A percentile compares a stretch with the other conserved stretches of the same genome.
These are phyloP conservation scores for Urochloa ruziziensis DNA, from an alignment of 176 grass and related monocot species.

Conservation along the genomic window DNA sequence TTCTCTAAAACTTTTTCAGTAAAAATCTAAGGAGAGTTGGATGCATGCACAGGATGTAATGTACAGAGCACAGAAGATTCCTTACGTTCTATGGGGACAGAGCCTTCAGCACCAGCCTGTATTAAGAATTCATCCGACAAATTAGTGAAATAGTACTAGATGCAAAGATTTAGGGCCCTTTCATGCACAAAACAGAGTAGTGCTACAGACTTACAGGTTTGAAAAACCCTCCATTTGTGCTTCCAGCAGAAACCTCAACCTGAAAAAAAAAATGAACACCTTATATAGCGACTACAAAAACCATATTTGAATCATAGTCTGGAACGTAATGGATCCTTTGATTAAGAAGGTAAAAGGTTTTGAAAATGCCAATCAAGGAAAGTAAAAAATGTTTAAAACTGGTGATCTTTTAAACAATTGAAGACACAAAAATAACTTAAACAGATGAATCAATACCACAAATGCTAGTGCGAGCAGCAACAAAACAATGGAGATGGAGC, in stretches of 20 bases:
- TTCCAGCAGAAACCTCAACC: slow-evolving; percentile 3
- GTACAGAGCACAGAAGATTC: not conserved
- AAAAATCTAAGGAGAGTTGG: not conserved
- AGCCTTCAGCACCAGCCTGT: slow-evolving; percentile 37
- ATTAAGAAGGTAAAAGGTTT: not conserved
- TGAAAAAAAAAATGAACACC: not conserved
- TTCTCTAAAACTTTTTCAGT: not conserved
- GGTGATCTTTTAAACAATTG: not conserved
- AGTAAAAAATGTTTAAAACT: not conserved
- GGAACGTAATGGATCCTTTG: not conserved
- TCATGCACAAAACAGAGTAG: not conserved
- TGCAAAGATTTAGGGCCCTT: not conserved
- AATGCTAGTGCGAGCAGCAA: slow-evolving; percentile 11
- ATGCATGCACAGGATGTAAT: not conserved
- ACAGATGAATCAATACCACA: slow-evolving; percentile 8
- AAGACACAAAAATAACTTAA: not conserved
- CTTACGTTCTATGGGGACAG: slow-evolving; percentile 25
- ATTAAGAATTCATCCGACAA: not conserved
- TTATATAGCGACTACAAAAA: not conserved
- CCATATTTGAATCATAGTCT: not conserved
- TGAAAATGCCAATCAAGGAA: not conserved
- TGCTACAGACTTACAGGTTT: not conserved
- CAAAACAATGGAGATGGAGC: not conserved
- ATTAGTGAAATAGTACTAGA: not conserved
- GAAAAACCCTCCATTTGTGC: not conserved